phyloP scores from a whole-genome alignment of 2,329 filamentous ascomycete genomes.

The Penicillium occitanis region DNA sequence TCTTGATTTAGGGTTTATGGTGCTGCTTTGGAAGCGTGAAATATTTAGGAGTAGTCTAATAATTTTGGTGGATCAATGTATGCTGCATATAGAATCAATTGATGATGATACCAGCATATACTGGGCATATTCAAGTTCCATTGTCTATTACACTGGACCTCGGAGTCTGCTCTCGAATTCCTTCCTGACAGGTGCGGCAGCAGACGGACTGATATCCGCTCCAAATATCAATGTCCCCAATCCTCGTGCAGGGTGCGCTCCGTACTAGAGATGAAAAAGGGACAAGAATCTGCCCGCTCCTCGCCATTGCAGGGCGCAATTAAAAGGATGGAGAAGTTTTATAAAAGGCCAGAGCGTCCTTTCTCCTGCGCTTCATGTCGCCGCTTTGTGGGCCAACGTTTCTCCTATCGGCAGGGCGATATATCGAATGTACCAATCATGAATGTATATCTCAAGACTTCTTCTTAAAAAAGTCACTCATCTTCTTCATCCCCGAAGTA shows the following conservation, averaged over 20 bases:
- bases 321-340: background rate
- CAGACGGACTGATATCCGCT: background rate
- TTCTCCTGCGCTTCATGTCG: background rate
- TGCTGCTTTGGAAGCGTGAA: constrained; percentile 18
- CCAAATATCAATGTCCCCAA: background rate
- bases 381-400: background rate
- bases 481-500: constrained; percentile 91
- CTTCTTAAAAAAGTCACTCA: constrained; percentile 82
- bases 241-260: background rate
- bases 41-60: background rate
- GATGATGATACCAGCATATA: background rate
- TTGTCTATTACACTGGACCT: background rate
- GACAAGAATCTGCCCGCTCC: background rate
- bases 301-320: background rate
- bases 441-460: constrained; percentile 24
- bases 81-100: constrained; percentile 8
- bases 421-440: background rate
- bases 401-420: background rate
- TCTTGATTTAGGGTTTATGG: constrained; percentile 19
- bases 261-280: background rate
- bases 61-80: background rate
- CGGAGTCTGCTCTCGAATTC: background rate
- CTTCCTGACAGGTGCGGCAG: background rate
- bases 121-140: background rate
- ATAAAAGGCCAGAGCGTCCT: background rate